Base-by-base conservation (phyloP, 116 monocot genomes). In the Posidonia oceanica region DNA sequence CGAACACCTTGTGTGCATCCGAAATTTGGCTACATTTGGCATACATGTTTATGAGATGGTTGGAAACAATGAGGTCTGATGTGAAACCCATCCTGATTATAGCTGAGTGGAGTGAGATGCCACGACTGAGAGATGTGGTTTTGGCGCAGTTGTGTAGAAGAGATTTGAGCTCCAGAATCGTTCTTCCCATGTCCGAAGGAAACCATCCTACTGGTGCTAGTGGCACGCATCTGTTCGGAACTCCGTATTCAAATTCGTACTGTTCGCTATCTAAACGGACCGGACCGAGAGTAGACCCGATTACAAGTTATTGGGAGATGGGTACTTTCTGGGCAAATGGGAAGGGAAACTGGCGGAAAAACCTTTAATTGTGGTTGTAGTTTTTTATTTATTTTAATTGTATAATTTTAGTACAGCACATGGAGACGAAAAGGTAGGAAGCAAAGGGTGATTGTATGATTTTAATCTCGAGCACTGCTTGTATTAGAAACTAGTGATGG, bases 21-120 rank as follows among this genome's bases (percentile, higher is more conserved):
- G 40, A 44, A 29, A 86, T 68, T 63, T 58, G 64, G 36, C 71
- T 66, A 75, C 83, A 86, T 60, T 83, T 83, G 13, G 83, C 75
- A 64, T 89, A 89, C 54, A 83, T 68, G 48, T 83, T 89, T 22
- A 85, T 72, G 0, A 90, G 68, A 74, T 84, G 90, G 62, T 90
- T 90, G 68, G 68, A 82, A 48, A 86, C 74, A 58, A 82, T 29
- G 59, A 80, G 71, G 15, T 84, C 78, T 15, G 62, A 51, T 0
- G 68, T 62, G 8, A 74, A 52, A 64, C 77, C 80, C 11, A 65
- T 62, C 66, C 82, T 86, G 71, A 84, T 59, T 40, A 76, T 17
- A 21, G 53, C 36, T 8, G 78, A 77, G 52, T 90, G 83, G 14
- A 90, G 60, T 16, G 74, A 20, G 39, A 69, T 64, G 17, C 82